These are phyloP conservation scores for Trichophyton schoenleinii DNA, from an alignment of 2,329 filamentous ascomycete genomes.

Conservation along the genomic window DNA sequence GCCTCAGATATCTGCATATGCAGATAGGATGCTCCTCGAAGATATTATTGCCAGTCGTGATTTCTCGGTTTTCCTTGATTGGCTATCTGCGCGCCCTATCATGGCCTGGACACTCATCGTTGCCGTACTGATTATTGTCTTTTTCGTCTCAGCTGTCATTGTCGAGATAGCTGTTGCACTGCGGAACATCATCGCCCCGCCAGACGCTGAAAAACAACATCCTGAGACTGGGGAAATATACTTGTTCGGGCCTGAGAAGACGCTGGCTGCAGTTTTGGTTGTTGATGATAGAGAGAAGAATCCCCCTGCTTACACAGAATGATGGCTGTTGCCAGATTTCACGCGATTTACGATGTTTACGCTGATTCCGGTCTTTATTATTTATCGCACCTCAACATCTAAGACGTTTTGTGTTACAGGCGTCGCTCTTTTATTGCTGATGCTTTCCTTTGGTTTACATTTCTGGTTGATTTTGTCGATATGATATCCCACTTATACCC, in stretches of 20 bases:
- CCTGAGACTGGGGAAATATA: background rate
- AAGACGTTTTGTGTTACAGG: background rate
- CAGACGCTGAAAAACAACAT: background rate
- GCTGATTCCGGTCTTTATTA: background rate
- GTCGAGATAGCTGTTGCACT: constrained; percentile 6
- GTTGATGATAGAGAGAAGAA: background rate
- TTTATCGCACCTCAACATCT: background rate
- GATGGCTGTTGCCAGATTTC: background rate
- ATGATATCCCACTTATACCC: background rate
- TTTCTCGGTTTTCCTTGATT: background rate
- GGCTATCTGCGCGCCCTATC: constrained; percentile 6
- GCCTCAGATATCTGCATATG: background rate
- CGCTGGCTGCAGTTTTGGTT: background rate
- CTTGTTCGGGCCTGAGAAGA: constrained; percentile 6
- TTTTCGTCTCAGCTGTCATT: constrained; percentile 11
- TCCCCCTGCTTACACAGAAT: background rate
- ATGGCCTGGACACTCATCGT: constrained; percentile 3
- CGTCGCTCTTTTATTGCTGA: background rate
- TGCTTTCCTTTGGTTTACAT: background rate
- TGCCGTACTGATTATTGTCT: constrained; percentile 6
- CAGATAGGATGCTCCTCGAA: background rate
- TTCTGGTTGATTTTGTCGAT: background rate
- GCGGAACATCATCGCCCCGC: background rate
- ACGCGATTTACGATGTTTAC: background rate
- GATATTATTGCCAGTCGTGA: background rate